Percentiles rank a stretch among this genome's conserved stretches.
phyloP scores from a whole-genome alignment of 2,329 filamentous ascomycete genomes.

The Talaromyces sp. region DNA sequence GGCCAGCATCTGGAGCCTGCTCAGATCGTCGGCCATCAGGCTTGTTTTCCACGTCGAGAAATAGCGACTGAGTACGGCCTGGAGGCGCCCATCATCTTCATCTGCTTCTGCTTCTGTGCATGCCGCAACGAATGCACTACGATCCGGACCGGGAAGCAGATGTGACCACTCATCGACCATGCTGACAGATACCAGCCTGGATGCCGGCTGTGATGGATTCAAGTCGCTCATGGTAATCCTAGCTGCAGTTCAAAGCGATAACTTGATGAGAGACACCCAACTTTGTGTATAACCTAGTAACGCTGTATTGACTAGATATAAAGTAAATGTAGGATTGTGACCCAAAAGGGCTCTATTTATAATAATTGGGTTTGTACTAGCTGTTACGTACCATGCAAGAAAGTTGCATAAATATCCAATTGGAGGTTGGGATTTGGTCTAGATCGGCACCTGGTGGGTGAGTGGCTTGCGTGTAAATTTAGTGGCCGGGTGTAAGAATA shows the following conservation, averaged over 20 bases:
- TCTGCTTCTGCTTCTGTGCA: constrained; percentile 6
- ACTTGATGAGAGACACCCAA: background rate
- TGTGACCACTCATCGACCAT: constrained; percentile 4
- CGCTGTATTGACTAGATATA: background rate
- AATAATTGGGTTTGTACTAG: background rate
- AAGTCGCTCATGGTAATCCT: background rate
- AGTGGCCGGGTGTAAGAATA: background rate
- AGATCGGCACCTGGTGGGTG: background rate
- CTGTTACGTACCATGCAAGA: background rate
- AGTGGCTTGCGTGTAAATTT: background rate
- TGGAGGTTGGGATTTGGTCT: background rate
- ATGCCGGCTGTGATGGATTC: background rate
- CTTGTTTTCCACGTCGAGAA: constrained; percentile 6
- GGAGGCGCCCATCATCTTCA: constrained; percentile 1
- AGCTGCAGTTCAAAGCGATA: background rate
- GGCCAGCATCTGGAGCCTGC: constrained; percentile 4
- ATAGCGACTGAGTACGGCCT: constrained; percentile 5
- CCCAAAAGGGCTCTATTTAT: background rate
- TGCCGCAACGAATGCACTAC: constrained; percentile 5
- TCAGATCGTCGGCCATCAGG: constrained; percentile 7
- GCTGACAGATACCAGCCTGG: background rate
- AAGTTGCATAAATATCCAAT: background rate
- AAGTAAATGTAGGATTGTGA: background rate
- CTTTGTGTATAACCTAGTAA: background rate
- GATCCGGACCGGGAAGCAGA: constrained; percentile 3